phyloP scores from a whole-genome alignment of 2,329 filamentous ascomycete species.

The Alternaria postmessia region DNA sequence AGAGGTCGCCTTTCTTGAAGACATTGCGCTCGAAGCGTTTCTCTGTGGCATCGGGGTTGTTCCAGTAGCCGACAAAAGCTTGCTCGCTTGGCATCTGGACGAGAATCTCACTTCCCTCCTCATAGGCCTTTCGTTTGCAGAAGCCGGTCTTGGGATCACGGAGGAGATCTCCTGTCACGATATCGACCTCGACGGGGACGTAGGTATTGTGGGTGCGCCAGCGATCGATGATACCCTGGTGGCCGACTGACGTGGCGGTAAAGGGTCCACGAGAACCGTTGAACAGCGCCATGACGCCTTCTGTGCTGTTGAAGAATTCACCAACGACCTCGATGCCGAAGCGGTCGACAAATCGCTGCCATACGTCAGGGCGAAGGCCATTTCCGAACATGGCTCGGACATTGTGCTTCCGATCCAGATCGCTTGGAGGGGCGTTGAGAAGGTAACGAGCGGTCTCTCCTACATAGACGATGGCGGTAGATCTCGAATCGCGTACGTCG shows the following conservation, averaged over 20 bases:
- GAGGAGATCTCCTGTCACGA: slow-evolving; percentile 71
- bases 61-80: slow-evolving; percentile 74
- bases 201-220: slow-evolving; percentile 62
- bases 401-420: slow-evolving; percentile 66
- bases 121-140: slow-evolving; percentile 68
- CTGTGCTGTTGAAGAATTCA: slow-evolving; percentile 82
- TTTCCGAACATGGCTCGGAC: slow-evolving; percentile 71
- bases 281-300: slow-evolving; percentile 71
- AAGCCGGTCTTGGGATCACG: slow-evolving; percentile 74
- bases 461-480: slow-evolving; percentile 79
- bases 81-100: slow-evolving; percentile 66
- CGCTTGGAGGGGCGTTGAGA: slow-evolving; percentile 70
- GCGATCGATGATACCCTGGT: slow-evolving; percentile 72
- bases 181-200: slow-evolving; percentile 73
- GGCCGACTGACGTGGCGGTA: slow-evolving; percentile 70
- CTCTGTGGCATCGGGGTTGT: slow-evolving; percentile 70
- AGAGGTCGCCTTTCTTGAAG: slow-evolving; percentile 58
- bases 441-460: slow-evolving; percentile 80
- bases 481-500: slow-evolving; percentile 71
- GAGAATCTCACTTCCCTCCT: slow-evolving; percentile 77
- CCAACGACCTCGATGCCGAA: slow-evolving; percentile 69
- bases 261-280: slow-evolving; percentile 70
- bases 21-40: slow-evolving; percentile 61
- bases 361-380: slow-evolving; percentile 73
- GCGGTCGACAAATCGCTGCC: slow-evolving; percentile 69